Base-by-base conservation (phyloP, 1,284 basidiomycete genomes). In the Ustilago sp. region DNA sequence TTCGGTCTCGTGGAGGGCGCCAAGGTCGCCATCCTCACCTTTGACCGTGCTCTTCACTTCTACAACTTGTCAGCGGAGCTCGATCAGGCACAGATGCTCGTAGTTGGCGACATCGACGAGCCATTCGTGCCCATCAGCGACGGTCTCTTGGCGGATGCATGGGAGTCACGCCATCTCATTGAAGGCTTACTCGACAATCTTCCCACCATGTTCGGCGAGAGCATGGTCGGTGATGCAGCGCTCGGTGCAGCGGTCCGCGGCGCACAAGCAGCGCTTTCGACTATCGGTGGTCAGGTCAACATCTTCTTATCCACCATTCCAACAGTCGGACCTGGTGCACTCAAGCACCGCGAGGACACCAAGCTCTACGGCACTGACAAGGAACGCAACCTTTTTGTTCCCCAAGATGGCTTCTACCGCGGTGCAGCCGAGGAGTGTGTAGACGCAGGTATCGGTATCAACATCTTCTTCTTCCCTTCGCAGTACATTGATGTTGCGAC, bases 51-150 rank as follows among this genome's bases (percentile, higher is more conserved):
- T 2, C 88, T 99, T 23, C 94, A 98, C 80, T 97, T 98, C 85
- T 95, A 94, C 87, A 92, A 96, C 84, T 88, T 99, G 68, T 91
- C 92, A 83, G 93, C 95, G 87, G 88, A 92, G 79, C 58, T 78
- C 13, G 84, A 84, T 36, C 76, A 81, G 61, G 90, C 92, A 1
- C 89, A 91, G 59, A 93, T 97, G 89, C 88, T 96, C 47, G 90
- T 99, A 48, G 90, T 98, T 7, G 88, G 93, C 0, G 97, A 99
- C 84, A 88, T 98, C 39, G 89, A 95, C 31, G 97, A 99, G 79
- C 91, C 95, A 34, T 99, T 96, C 86, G 87, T 94, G 2, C 97
- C 97, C 0, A 87, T 95, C 39, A 89, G 88, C 39, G 88, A 89
- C 12, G 92, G 92, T 1, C 88, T 97, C 52, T 92, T 98, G 68